phyloP scores from a whole-genome alignment of 2,329 filamentous ascomycete genomes.

The Tympanopsis confertula region DNA sequence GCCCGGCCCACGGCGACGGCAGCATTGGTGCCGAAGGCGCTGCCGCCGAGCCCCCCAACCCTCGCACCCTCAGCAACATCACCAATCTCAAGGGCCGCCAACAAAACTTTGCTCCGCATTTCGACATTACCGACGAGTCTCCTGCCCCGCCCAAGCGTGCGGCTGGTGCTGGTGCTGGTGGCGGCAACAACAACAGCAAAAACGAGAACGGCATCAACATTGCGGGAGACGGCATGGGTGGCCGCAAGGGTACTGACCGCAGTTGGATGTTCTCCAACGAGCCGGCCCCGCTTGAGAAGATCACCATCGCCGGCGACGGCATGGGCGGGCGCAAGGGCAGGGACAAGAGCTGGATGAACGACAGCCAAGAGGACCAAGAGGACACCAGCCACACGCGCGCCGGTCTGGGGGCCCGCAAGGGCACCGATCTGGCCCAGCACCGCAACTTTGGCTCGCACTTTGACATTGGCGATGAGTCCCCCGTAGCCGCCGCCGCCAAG shows the following conservation, averaged over 20 bases:
- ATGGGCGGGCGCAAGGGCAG: conserved; percentile 8
- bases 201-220: conserved; percentile 61
- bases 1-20: conserved; percentile 3
- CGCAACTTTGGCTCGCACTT: conserved; percentile 34
- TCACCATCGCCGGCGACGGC: conserved; percentile 10
- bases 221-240: conserved; percentile 42
- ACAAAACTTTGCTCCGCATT: conserved; percentile 71
- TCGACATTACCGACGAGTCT: conserved; percentile 61
- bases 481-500: conserved; percentile 37
- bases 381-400: conserved; percentile 42
- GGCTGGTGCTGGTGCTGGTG: conserved; percentile 18
- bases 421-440: conserved; percentile 42
- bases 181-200: conserved; percentile 48
- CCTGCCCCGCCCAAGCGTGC: conserved; percentile 30
- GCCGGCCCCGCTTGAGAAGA: conserved; percentile 8
- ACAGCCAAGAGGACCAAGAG: not conserved
- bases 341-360: not conserved
- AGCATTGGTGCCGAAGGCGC: conserved; percentile 5
- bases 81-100: conserved; percentile 63
- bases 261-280: conserved; percentile 6
- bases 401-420: conserved; percentile 54
- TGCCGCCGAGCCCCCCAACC: conserved; percentile 11
- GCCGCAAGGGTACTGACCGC: conserved; percentile 28
- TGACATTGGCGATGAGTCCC: conserved; percentile 42
- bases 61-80: conserved; percentile 46